Percentiles rank a stretch among this genome's conserved stretches.
These are phyloP conservation scores for Tricholoma furcatifolium DNA, from an alignment of 768 basidiomycete species.

Conservation along the genomic window DNA sequence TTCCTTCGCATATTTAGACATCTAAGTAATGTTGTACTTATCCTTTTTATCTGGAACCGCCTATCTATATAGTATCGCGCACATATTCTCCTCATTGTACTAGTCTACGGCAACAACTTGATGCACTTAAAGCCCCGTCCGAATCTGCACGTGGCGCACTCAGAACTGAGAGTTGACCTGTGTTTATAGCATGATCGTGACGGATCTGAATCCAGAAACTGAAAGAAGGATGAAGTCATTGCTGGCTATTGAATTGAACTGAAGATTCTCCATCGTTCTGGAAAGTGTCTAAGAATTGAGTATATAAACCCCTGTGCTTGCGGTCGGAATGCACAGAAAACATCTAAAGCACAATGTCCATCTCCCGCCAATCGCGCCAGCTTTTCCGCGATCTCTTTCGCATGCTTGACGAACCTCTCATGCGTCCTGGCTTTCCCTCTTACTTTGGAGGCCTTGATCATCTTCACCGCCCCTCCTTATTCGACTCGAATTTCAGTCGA, in stretches of 20 bases:
- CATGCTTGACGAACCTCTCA: conserved; percentile 70
- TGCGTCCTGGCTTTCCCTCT: conserved; percentile 26
- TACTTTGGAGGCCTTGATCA: conserved; percentile 14
- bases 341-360: conserved; percentile 47
- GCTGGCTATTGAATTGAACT: background rate
- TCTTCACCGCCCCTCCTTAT: conserved; percentile 25
- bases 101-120: conserved; percentile 3
- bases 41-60: conserved; percentile 16
- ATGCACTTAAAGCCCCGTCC: background rate
- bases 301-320: conserved; percentile 7
- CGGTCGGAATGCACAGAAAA: background rate
- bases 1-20: conserved; percentile 8
- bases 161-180: background rate
- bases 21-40: conserved; percentile 17
- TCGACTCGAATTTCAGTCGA: conserved; percentile 41
- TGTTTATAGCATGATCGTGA: background rate
- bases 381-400: conserved; percentile 72
- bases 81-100: conserved; percentile 10
- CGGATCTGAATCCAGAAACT: background rate
- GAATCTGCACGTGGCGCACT: conserved; percentile 6
- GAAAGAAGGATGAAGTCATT: background rate
- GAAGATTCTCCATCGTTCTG: conserved; percentile 10
- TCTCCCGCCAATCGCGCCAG: conserved; percentile 60
- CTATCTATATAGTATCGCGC: conserved; percentile 8
- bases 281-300: background rate